A percentile compares a stretch with the other conserved stretches of the same genome.
These are phyloP conservation scores for Gaillardinia entomophila DNA, from an alignment of 805 yeast genomes.

Conservation along the genomic window DNA sequence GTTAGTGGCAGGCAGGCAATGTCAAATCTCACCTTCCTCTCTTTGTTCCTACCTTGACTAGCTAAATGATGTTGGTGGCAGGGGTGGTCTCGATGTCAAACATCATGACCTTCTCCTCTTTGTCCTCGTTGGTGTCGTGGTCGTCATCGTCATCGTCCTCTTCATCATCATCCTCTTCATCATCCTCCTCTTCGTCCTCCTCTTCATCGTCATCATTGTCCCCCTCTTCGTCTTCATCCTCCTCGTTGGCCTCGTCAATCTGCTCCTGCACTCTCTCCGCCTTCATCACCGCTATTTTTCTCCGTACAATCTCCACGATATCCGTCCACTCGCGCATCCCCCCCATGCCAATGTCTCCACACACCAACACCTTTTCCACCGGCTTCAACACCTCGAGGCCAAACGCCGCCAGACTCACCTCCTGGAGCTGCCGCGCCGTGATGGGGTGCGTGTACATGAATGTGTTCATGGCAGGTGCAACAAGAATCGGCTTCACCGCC, in stretches of 20 bases:
- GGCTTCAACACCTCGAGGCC: slow-evolving; percentile 41
- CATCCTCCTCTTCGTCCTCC: slow-evolving; percentile 33
- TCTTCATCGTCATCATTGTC: slow-evolving; percentile 25
- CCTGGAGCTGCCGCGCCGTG: slow-evolving; percentile 33
- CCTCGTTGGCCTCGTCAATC: slow-evolving; percentile 7
- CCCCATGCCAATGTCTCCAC: slow-evolving; percentile 47
- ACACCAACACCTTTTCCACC: slow-evolving; percentile 40
- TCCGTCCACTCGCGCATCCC: slow-evolving; percentile 47
- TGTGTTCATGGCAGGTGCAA: slow-evolving; percentile 46
- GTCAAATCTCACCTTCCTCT: too few relatives aligned
- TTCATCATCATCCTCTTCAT: slow-evolving; percentile 23
- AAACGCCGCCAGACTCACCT: slow-evolving; percentile 29
- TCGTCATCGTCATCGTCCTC: slow-evolving; percentile 33
- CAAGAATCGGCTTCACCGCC: slow-evolving; percentile 35
- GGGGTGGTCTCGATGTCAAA: too few relatives aligned
- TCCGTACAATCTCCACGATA: slow-evolving; percentile 36
- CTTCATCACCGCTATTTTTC: slow-evolving; percentile 23
- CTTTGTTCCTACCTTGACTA: too few relatives aligned
- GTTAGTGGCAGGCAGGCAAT: too few relatives aligned
- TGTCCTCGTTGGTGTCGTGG: slow-evolving; percentile 35
- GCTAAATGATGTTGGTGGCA: too few relatives aligned
- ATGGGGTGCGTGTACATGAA: slow-evolving; percentile 44
- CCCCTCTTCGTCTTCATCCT: slow-evolving; percentile 11
- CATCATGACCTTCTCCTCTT: slow-evolving; percentile 33
- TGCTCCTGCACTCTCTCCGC: slow-evolving; percentile 18